These are phyloP conservation scores for Phytophthora brassicae DNA, from an alignment of 352 stramenopile species.

Conservation along the genomic window DNA sequence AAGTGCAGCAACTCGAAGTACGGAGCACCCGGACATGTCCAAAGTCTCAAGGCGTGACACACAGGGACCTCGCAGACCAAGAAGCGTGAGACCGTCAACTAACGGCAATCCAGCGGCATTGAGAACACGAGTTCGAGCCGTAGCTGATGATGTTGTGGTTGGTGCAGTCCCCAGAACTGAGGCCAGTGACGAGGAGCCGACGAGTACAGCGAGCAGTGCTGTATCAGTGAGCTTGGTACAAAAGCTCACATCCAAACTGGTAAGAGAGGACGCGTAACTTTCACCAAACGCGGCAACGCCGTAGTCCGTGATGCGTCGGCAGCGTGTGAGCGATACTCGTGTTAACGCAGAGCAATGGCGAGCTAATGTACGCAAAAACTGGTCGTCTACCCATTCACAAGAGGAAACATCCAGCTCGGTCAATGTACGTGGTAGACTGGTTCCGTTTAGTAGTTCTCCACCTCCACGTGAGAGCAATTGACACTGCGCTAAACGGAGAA, in stretches of 20 bases:
- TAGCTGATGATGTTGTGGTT: slow-evolving; percentile 8
- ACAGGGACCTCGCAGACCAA: slow-evolving; percentile 41
- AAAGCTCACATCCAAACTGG: slow-evolving; percentile 53
- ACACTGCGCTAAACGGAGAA: slow-evolving; percentile 27
- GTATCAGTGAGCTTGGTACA: slow-evolving; percentile 65
- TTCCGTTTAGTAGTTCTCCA: slow-evolving; percentile 19
- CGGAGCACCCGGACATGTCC: slow-evolving; percentile 27
- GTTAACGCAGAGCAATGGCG: slow-evolving; percentile 39
- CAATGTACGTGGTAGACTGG: slow-evolving; percentile 28
- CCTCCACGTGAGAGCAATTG: slow-evolving; percentile 31
- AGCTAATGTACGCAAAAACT: slow-evolving; percentile 41
- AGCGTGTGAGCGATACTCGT: slow-evolving; percentile 45
- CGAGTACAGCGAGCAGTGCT: slow-evolving; percentile 52
- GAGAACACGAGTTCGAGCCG: slow-evolving; percentile 37
- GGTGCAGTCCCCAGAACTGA: slow-evolving; percentile 6
- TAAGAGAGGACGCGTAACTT: slow-evolving; percentile 33
- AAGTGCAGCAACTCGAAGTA: slow-evolving; percentile 47
- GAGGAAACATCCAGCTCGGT: slow-evolving; percentile 56
- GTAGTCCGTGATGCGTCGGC: slow-evolving; percentile 67
- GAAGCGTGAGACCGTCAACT: slow-evolving; percentile 60
- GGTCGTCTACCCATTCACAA: slow-evolving; percentile 73
- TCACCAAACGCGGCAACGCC: slow-evolving; percentile 64
- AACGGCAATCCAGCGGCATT: slow-evolving; percentile 43
- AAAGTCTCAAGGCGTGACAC: slow-evolving; percentile 26
- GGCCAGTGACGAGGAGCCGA: slow-evolving; percentile 24